A percentile compares a stretch with the other conserved stretches of the same genome.
phyloP scores from a whole-genome alignment of 352 stramenopile species.

The Globisporangium acanthophoron region DNA sequence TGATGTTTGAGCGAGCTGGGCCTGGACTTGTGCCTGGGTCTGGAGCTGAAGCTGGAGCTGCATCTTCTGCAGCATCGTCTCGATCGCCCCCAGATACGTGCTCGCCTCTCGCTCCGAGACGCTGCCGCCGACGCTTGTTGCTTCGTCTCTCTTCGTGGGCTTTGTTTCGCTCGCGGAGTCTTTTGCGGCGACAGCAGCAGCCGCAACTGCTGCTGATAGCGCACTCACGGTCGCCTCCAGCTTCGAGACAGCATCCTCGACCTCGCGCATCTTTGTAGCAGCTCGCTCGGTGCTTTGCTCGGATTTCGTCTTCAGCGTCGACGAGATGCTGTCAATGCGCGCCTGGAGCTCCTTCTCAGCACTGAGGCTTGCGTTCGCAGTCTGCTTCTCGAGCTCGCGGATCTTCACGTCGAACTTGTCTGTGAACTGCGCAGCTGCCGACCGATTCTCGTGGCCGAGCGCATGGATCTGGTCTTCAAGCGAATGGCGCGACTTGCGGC shows the following conservation, averaged over 20 bases:
- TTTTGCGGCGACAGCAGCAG: neutral
- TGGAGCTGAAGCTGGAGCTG: conserved; percentile 58
- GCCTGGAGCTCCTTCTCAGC: conserved; percentile 12
- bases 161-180: neutral
- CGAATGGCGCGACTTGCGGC: conserved; percentile 35
- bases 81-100: conserved; percentile 38
- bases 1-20: conserved; percentile 12
- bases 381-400: conserved; percentile 24
- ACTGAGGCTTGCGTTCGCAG: conserved; percentile 7
- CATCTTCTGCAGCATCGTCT: conserved; percentile 57
- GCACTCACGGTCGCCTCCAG: neutral
- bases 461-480: conserved; percentile 48
- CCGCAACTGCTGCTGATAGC: neutral
- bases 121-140: neutral
- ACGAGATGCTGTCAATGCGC: conserved; percentile 5
- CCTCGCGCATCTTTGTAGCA: neutral
- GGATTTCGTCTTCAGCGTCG: conserved; percentile 5
- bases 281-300: neutral
- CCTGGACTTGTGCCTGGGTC: conserved; percentile 21
- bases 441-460: conserved; percentile 30
- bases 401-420: conserved; percentile 30
- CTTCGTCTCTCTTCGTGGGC: neutral
- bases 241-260: conserved; percentile 5
- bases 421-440: conserved; percentile 20
- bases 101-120: conserved; percentile 23